Base-by-base conservation (phyloP, 2,329 filamentous ascomycete genomes). In the Aspergillus ochraceus region DNA sequence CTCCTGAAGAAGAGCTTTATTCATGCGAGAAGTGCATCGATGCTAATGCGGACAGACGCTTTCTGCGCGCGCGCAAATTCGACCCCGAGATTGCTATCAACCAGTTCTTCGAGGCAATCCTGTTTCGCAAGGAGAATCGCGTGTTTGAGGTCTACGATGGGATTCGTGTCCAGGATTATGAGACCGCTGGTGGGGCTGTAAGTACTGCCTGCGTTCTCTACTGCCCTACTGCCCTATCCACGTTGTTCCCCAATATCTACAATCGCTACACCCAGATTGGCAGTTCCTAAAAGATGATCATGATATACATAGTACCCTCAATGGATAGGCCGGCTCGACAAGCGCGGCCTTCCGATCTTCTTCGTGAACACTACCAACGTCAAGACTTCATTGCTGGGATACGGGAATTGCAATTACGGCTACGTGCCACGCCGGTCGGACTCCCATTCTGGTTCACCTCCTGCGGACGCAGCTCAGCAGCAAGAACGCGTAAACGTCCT, bases 261-360 rank as follows among this genome's bases (percentile, higher is more conserved):
- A 45, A 12, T 26, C 20, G 6, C 4, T 22, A 19, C 42, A 20
- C 4, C 5, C 22, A 22, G 20, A 32, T 9, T 49, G 6, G 10
- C 12, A 6, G 8, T 19, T 26, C 49, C 17, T 26, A 29, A 51
- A 51, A 2, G 19, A 20, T 51, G 8, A 8, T 29, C 6, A 29
- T 29, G 26, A 29, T 9, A 9, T 8, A n/a, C 6, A 17, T 29
- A 71, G 70, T 70, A 71, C 52, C 68, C 69, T 0, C 64, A 68
- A 39, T 72, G 69, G 70, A 71, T 64, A 11, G 68, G 70, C 11
- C 63, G 67, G 4, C 57, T 68, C 53, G 62, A 68, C 54, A 67
- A 63, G 9, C 46, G 50, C 17, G 67, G 68, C 1, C 36, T 58
- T 4, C 69, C 68, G 2, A 62, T 72, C 2, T 55, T 62, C 12